Base-by-base conservation (phyloP, 2,329 filamentous ascomycete genomes). In the Trichoderma citrinoviride region DNA sequence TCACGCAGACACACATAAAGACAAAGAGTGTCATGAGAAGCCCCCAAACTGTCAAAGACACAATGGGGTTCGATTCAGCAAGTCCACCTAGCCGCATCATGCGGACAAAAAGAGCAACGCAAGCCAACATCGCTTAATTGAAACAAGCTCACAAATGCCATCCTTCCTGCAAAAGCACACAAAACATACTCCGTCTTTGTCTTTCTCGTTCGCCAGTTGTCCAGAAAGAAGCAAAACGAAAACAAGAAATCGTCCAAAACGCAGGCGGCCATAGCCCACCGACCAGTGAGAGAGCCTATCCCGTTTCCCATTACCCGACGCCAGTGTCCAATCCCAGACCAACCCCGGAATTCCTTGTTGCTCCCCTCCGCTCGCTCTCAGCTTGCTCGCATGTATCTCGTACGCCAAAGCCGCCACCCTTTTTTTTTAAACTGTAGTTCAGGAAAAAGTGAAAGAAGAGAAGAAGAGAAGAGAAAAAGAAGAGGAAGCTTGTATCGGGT, bases 361-460 rank as follows among this genome's bases (percentile, higher is more conserved):
- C 58, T 43, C 41, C 25, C 57, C 27, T 53, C 27, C n/a, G 37
- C 23, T 50, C 37, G 37, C 37, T 41, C 37, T 47, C 54, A 29
- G 54, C 54, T 61, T 50, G 47, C 15, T 55, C 17, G 25, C 1
- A 21, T 52, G 29, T 33, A 52, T 33, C 54, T 53, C 7, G 6
- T 60, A 65, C 62, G 47, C 62, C 53, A 23, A 65, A 44, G 33
- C 62, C 53, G 62, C 62, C 62, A 33, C 46, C 61, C 29, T 25
- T 60, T 37, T 53, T 43, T 58, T 54, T 52, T 29, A n/a, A n/a
- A 21, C 43, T 23, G 41, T 56, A 41, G 12, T 14, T 14, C 33
- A 37, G 4, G n/a, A 37, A 44, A 57, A 58, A 33, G 44, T 33
- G 44, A 27, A 37, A 46, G 21, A 25, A 40, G 17, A 46, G 3